Conservation (phyloP, 306 rosid genomes). For the Fragaria ananassa region DNA sequence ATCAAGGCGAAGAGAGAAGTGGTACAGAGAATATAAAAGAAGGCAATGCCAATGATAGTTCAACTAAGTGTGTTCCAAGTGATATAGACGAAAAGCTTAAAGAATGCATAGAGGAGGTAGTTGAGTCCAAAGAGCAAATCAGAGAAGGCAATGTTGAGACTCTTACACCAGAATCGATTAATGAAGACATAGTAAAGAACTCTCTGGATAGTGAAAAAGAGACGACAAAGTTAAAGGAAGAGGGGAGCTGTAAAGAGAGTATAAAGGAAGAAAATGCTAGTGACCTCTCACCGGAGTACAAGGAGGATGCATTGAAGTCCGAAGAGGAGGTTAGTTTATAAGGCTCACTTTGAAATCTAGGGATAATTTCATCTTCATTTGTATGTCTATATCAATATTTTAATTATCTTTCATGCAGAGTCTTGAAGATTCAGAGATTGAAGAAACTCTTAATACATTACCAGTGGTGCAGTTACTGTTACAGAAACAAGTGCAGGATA, state of each 20-base stretch:
- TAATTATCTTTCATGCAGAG: conserved; percentile 22
- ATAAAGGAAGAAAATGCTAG: conserved; percentile 13
- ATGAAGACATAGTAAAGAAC: conserved; percentile 19
- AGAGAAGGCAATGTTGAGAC: conserved; percentile 10
- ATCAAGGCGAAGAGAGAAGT: conserved; percentile 15
- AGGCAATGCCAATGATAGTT: conserved; percentile 3
- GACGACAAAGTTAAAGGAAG: conserved; percentile 11
- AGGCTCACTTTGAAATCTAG: background rate
- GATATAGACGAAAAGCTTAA: conserved; percentile 5
- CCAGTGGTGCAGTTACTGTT: background rate
- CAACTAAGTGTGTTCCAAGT: conserved; percentile 15
- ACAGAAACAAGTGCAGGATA: conserved; percentile 10
- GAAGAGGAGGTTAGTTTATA: conserved; percentile 24
- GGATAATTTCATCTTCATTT: background rate
- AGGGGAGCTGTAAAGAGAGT: conserved; percentile 9
- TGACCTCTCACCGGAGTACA: conserved; percentile 12
- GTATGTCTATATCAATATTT: background rate
- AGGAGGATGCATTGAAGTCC: conserved; percentile 10
- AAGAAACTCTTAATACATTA: conserved; percentile 3
- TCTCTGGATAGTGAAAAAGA: conserved; percentile 18
- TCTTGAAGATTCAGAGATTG: conserved; percentile 15
- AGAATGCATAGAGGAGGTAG: conserved; percentile 14
- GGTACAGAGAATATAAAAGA: conserved; percentile 15
- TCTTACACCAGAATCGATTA: conserved; percentile 13
- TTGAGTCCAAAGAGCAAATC: conserved; percentile 11